Conservation (phyloP, 352 stramenopile genomes). For the Aphanomyces invadans region DNA sequence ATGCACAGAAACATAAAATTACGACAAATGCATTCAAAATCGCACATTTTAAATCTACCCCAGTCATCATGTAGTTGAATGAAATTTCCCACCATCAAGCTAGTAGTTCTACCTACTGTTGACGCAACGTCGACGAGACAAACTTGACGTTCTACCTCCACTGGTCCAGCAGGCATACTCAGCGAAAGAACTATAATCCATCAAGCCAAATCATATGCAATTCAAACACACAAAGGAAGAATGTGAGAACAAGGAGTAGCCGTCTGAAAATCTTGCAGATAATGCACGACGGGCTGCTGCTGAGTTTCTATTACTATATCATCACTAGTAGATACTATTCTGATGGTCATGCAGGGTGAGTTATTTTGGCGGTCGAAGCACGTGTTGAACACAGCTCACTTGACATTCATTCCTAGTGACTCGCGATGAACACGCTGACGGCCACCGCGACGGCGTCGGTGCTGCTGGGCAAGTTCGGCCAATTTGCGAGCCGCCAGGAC, state of each 20-base stretch:
- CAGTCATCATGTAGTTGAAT: too few species aligned
- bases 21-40: neutral
- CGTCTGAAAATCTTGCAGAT: too few species aligned
- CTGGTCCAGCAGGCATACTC: too few species aligned
- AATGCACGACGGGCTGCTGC: too few species aligned
- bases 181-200: neutral
- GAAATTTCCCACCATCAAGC: too few species aligned
- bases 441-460: constrained; percentile 16
- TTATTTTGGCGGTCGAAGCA: neutral
- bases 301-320: too few species aligned
- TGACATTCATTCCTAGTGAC: neutral
- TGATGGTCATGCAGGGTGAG: neutral
- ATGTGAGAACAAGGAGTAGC: too few species aligned
- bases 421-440: constrained; percentile 20
- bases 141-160: too few species aligned
- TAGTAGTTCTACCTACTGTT: neutral
- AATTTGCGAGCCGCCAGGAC: constrained; percentile 1
- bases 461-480: constrained; percentile 17
- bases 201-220: too few species aligned
- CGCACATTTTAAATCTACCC: too few species aligned
- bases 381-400: neutral
- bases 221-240: neutral
- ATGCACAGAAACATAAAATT: neutral
- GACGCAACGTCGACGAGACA: neutral
- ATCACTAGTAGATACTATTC: neutral